Percentiles rank a stretch among this genome's conserved stretches.
phyloP scores from a whole-genome alignment of 257 asterid genomes.

The Solanum corneliomulleri region DNA sequence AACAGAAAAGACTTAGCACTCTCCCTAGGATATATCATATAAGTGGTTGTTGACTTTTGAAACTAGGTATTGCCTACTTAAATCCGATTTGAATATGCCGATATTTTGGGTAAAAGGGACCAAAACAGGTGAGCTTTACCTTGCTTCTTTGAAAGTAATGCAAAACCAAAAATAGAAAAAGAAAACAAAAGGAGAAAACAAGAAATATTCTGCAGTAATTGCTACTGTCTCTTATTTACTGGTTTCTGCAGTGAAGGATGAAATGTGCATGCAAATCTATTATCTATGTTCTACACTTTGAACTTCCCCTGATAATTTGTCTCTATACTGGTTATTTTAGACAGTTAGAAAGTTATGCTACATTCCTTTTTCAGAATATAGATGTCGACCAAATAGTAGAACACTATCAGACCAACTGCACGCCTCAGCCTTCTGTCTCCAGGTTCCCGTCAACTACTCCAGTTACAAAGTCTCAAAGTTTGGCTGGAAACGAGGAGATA shows the following conservation, averaged over 20 bases:
- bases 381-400: conserved; percentile 76
- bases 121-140: not conserved
- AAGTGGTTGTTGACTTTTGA: not conserved
- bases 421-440: conserved; percentile 75
- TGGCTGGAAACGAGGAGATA: conserved; percentile 13
- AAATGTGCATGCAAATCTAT: not conserved
- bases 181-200: not conserved
- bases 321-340: not conserved
- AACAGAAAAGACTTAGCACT: not conserved
- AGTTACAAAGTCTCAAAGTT: conserved; percentile 17
- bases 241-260: not conserved
- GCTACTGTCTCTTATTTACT: not conserved
- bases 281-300: not conserved
- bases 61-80: not conserved
- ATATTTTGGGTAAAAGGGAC: not conserved
- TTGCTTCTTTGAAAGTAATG: not conserved
- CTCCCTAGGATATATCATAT: not conserved
- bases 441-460: conserved; percentile 62
- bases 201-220: not conserved
- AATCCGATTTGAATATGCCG: not conserved
- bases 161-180: not conserved
- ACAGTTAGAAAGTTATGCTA: not conserved
- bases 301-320: not conserved
- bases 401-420: conserved; percentile 56
- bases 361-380: conserved; percentile 34